Base-by-base conservation (phyloP, 805 yeast species). In the Torulaspora gathmanii region DNA sequence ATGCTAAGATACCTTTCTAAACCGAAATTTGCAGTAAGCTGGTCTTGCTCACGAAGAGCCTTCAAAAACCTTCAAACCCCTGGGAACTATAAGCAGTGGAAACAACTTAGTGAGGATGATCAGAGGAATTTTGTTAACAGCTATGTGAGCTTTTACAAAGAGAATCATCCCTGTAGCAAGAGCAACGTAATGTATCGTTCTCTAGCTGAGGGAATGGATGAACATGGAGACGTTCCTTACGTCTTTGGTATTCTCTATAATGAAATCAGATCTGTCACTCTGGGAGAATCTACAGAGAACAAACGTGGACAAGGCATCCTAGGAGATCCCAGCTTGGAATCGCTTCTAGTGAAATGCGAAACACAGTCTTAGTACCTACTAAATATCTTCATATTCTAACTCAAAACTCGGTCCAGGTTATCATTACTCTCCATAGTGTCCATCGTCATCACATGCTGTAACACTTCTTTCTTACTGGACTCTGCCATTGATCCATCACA, bases 401-500 rank as follows among this genome's bases (percentile, higher is more conserved):
- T 58, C 47, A 71, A 42, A 13, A 71, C 70, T 49, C 72, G 65
- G 47, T 71, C 74, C 35, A 73, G 49, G 50, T 82, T 83, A 58
- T 86, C 95, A 68, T 82, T 79, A 39, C 76, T 75, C 65, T 91
- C 97, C 55, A 89, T 70, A 44, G 86, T 86, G 60, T 93, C 97
- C 72, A 89, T 95, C 51, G 86, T 87, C 4, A 79, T 77, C 1
- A 93, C 84, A 45, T 86, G 72, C 50, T 82, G 75, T 51, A 91
- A 68, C 2, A 89, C 88, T 57, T 86, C 96, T 44, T 80, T 77
- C 54, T 82, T 81, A 11, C 91, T 83, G 35, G 87, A 77, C 61
- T 93, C 99, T 52, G 86, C 85, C 16, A 93, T 65, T 40, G 83
- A 82, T 0, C 99, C 99, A 54, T 90, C 96, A 40, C 70, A 63